Conservation (phyloP, 805 yeast species). For the Ogataea parapolymorpha region DNA sequence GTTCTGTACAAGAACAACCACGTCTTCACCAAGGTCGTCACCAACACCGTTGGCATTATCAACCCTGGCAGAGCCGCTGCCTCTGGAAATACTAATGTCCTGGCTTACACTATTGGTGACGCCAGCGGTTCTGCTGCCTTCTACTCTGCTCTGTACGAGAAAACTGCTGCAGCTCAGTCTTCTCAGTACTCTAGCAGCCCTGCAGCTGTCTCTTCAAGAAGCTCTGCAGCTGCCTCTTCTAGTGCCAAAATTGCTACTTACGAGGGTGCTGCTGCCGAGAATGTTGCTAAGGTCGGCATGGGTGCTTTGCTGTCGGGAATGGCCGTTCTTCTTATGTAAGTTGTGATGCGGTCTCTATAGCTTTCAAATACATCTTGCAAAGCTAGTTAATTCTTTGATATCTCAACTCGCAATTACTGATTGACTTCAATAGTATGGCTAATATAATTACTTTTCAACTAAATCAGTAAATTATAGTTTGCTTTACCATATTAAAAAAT, state of each 20-base stretch:
- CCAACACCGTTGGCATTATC: background rate
- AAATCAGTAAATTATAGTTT: background rate
- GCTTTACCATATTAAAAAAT: background rate
- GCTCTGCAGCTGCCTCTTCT: too few species aligned
- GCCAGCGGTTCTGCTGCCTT: background rate
- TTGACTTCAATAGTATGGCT: too few species aligned
- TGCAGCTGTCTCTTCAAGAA: background rate
- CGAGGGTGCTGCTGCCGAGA: slow-evolving; percentile 1
- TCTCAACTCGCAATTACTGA: too few species aligned
- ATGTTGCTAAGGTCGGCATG: background rate
- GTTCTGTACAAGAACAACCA: background rate
- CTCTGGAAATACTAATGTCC: background rate
- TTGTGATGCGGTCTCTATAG: too few species aligned
- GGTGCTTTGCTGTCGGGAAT: background rate
- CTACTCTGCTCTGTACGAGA: background rate
- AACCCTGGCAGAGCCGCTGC: background rate
- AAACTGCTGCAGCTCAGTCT: background rate
- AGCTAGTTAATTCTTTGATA: too few species aligned
- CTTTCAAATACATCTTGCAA: too few species aligned
- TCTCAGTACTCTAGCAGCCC: background rate
- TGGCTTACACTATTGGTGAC: background rate
- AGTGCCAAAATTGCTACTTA: background rate
- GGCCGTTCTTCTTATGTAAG: background rate
- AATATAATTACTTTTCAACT: too few species aligned
- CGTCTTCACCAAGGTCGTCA: background rate